phyloP scores from a whole-genome alignment of 2,329 filamentous ascomycete species.

The Pseudogymnoascus sp. region DNA sequence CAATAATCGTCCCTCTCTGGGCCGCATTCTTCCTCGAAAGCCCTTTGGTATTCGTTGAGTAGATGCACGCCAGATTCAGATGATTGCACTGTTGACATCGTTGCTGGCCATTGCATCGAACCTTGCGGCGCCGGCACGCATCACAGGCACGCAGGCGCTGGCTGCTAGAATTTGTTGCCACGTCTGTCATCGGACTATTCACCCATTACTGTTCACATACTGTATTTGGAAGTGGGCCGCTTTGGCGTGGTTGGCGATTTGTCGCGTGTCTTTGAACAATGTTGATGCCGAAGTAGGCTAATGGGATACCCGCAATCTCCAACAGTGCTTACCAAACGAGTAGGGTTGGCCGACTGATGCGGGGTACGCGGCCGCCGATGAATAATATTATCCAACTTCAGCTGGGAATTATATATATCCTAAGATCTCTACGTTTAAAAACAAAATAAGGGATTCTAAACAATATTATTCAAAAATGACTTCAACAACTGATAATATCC shows the following conservation, averaged over 20 bases:
- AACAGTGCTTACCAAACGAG: too few species aligned
- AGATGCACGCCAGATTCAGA: slow-evolving; percentile 38
- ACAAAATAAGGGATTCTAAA: too few species aligned
- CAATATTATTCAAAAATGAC: neutral
- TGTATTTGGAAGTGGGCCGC: neutral
- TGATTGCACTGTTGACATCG: slow-evolving; percentile 36
- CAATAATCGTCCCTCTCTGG: slow-evolving; percentile 33
- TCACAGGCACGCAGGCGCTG: slow-evolving; percentile 38
- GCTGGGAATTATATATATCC: too few species aligned
- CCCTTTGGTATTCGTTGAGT: slow-evolving; percentile 30
- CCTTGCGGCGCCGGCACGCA: slow-evolving; percentile 52
- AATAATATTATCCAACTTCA: too few species aligned
- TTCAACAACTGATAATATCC: slow-evolving; percentile 5
- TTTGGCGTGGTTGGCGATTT: neutral
- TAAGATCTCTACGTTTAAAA: too few species aligned
- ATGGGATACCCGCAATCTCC: too few species aligned
- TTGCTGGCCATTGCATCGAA: slow-evolving; percentile 45
- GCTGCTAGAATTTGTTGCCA: neutral
- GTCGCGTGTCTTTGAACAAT: neutral
- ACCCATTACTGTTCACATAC: neutral
- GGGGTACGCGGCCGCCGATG: too few species aligned
- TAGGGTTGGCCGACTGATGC: too few species aligned
- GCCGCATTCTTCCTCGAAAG: slow-evolving; percentile 27
- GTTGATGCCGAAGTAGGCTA: neutral
- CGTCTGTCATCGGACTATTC: neutral